Evolutionary conservation across 345 rosid species (phyloP).

Genomic region (Populus alba): DNA sequence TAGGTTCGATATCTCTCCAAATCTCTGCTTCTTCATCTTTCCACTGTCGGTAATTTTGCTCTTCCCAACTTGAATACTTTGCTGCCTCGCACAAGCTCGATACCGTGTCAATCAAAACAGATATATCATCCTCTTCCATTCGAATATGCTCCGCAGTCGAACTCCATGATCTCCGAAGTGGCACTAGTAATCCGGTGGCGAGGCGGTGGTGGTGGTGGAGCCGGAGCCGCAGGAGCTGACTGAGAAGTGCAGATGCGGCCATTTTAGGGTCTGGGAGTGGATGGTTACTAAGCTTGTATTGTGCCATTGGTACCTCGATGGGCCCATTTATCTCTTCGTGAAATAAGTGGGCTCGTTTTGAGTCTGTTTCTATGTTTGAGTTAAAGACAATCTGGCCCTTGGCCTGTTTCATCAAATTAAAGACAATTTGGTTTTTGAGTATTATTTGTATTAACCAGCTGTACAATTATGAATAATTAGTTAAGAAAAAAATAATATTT

Average conservation of each 20-base stretch:
- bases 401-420: no score
- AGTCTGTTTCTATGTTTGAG: no score
- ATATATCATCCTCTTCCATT: constrained; percentile 33
- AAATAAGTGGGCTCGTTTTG: no score
- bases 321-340: no score
- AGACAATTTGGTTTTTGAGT: no score
- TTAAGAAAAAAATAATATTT: no score
- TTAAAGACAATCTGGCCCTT: no score
- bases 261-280: constrained; percentile 8
- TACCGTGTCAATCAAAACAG: constrained; percentile 21
- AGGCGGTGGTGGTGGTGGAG: constrained; percentile 29
- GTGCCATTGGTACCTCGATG: no score
- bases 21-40: constrained; percentile 73
- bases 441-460: no score
- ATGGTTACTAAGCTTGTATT: no score
- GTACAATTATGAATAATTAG: no score
- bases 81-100: constrained; percentile 32
- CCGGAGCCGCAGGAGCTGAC: constrained; percentile 38
- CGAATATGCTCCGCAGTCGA: constrained; percentile 34
- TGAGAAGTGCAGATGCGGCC: constrained; percentile 46
- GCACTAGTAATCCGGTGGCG: constrained; percentile 28
- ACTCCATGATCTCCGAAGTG: constrained; percentile 30
- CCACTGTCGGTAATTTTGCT: constrained; percentile 79
- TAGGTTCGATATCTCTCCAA: constrained; percentile 55
- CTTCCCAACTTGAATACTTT: constrained; percentile 41